Conservation (phyloP, 2,329 filamentous ascomycete genomes). For the Aspergillus oerlinghausenensis region DNA sequence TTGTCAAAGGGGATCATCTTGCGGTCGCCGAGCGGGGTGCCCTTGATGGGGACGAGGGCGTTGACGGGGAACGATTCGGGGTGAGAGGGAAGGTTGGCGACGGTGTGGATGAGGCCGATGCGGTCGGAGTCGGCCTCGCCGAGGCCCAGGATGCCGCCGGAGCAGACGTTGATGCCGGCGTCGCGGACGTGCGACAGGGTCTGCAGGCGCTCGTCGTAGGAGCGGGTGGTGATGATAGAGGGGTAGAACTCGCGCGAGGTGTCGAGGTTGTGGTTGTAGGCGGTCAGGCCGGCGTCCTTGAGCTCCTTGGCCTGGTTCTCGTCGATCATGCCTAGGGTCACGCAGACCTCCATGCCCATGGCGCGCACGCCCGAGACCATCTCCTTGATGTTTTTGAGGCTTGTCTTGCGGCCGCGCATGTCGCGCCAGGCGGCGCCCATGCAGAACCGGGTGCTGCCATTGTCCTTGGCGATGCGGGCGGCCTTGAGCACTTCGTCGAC, state of each 20-base stretch:
- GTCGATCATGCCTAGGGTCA: constrained; percentile 94
- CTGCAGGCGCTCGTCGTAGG: constrained; percentile 79
- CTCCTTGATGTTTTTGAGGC: constrained; percentile 73
- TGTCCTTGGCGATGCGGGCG: constrained; percentile 70
- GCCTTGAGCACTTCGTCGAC: constrained; percentile 78
- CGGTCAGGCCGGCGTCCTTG: constrained; percentile 77
- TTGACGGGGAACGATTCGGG: constrained; percentile 92
- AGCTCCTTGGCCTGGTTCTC: constrained; percentile 73
- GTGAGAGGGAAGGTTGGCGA: constrained; percentile 73
- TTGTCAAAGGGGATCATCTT: constrained; percentile 71
- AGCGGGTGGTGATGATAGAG: constrained; percentile 75
- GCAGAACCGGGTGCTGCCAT: constrained; percentile 87
- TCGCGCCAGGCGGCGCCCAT: constrained; percentile 94
- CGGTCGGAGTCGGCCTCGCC: constrained; percentile 76
- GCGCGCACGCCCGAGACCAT: constrained; percentile 79
- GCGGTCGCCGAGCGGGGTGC: constrained; percentile 74
- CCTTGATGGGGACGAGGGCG: constrained; percentile 83
- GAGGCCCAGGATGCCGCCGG: constrained; percentile 79
- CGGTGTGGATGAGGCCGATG: constrained; percentile 76
- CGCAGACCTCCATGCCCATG: constrained; percentile 85
- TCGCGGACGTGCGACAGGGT: constrained; percentile 77
- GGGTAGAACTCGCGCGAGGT: constrained; percentile 88
- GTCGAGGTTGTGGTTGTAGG: constrained; percentile 93
- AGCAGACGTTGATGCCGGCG: constrained; percentile 85
- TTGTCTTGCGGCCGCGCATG: constrained; percentile 85